phyloP scores from a whole-genome alignment of 352 stramenopile species.

The Phytophthora hybrid region DNA sequence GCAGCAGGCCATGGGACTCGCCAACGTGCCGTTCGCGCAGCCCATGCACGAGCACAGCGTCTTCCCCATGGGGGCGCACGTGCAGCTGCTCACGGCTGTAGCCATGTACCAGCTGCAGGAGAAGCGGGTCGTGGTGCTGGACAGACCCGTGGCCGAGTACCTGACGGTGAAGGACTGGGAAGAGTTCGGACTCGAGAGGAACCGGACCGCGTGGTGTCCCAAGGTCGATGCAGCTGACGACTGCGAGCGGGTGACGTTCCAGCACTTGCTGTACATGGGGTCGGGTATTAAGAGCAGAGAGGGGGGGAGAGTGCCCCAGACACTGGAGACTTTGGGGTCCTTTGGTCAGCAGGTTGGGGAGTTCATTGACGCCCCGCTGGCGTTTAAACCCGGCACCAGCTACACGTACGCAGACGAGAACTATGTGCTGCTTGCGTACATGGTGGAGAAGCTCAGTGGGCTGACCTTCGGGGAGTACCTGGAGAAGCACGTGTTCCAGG shows the following conservation, averaged over 20 bases:
- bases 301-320: not conserved
- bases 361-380: slow-evolving; percentile 64
- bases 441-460: slow-evolving; percentile 71
- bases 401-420: slow-evolving; percentile 65
- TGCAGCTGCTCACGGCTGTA: slow-evolving; percentile 63
- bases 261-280: slow-evolving; percentile 71
- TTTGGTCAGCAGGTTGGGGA: slow-evolving; percentile 47
- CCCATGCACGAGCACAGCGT: slow-evolving; percentile 56
- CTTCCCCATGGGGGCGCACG: slow-evolving; percentile 68
- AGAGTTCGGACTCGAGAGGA: slow-evolving; percentile 51
- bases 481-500: slow-evolving; percentile 46
- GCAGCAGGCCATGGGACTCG: slow-evolving; percentile 49
- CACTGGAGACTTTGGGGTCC: slow-evolving; percentile 34
- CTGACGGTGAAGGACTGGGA: slow-evolving; percentile 53
- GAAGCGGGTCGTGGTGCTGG: slow-evolving; percentile 45
- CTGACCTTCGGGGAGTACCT: slow-evolving; percentile 52
- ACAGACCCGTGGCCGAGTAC: slow-evolving; percentile 43
- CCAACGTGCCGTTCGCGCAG: slow-evolving; percentile 58
- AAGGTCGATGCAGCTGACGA: slow-evolving; percentile 22
- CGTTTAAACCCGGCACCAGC: slow-evolving; percentile 58
- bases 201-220: slow-evolving; percentile 64
- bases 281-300: slow-evolving; percentile 50
- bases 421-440: slow-evolving; percentile 65
- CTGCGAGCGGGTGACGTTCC: slow-evolving; percentile 67
- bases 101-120: slow-evolving; percentile 75